A percentile compares a stretch with the other conserved stretches of the same genome.
These are phyloP conservation scores for Monosporozyma siamensis DNA, from an alignment of 805 yeast genomes.

Conservation along the genomic window DNA sequence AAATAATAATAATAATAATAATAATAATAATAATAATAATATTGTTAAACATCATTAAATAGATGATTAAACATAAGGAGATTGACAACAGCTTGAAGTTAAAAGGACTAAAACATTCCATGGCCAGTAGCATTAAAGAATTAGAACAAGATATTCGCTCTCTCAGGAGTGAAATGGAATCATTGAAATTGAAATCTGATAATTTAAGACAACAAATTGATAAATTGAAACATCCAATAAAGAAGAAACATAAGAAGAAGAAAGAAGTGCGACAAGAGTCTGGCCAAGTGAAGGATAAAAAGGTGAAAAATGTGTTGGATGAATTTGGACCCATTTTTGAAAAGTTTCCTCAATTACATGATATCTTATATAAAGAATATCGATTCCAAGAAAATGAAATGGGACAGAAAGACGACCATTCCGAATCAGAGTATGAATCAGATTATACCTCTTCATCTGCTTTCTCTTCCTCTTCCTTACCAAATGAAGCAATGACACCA, in stretches of 20 bases:
- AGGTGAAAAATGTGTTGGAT: conserved; percentile 8
- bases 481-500: not conserved
- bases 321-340: conserved; percentile 17
- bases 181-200: conserved; percentile 11
- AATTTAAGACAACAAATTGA: conserved; percentile 7
- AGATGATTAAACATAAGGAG: not conserved
- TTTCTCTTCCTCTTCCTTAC: not conserved
- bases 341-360: conserved; percentile 19
- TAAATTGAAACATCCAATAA: not conserved
- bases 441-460: not conserved
- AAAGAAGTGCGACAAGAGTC: not conserved
- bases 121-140: conserved; percentile 9
- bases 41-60: not conserved
- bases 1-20: no score
- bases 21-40: no score
- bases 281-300: not conserved
- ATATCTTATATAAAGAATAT: conserved; percentile 10
- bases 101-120: not conserved
- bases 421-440: not conserved
- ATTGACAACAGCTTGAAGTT: not conserved
- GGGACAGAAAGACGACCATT: not conserved
- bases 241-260: conserved; percentile 1
- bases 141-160: conserved; percentile 32
- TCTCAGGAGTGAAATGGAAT: conserved; percentile 25
- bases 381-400: not conserved